Base-by-base conservation (phyloP, 1,139 yeast species). In the Kluyveromyces sp. region DNA sequence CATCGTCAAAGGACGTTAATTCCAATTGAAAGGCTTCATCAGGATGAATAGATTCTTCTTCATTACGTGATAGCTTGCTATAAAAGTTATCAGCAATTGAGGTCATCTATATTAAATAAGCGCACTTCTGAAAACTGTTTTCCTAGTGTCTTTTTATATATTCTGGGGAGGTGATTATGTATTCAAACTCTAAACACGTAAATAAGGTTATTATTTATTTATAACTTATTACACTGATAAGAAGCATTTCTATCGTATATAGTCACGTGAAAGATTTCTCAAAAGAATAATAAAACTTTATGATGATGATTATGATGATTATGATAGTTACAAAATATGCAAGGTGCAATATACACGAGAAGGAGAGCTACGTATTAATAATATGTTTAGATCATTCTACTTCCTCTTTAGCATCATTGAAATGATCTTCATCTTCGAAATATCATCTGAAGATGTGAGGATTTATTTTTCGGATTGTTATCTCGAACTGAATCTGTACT, bases 1-100 rank as follows among this genome's bases (percentile, higher is more conserved):
- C 37, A 25, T 43, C 37, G 25, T 45, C 42, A 39, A 47, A 47
- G 35, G 44, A 42, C 5, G 50, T 42, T n/a, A 47, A 41, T 35
- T 42, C 48, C 28, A 47, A 37, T 7, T 41, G 39, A 42, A 42
- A 37, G 29, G 27, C 36, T 34, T 34, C 21, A 4, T 26, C 7
- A 2, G 8, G 37, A 34, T 28, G 27, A 5, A 15, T 27, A 2
- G 33, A 25, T 15, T 31, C 15, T 6, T 27, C 28, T 27, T 28
- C 33, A 15, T 26, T 4, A 7, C 3, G 38, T 6, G 5, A 8
- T 10, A 41, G 3, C 25, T 34, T 41, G 7, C 10, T 28, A 35
- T 34, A 40, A 7, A 7, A 10, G 6, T 25, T 26, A 33, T 33
- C 34, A 33, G 7, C 34, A 10, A 21, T 10, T 33, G 15, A 7